These are phyloP conservation scores for Pleurotus salmoneostramineus DNA, from an alignment of 768 basidiomycete species.

Conservation along the genomic window DNA sequence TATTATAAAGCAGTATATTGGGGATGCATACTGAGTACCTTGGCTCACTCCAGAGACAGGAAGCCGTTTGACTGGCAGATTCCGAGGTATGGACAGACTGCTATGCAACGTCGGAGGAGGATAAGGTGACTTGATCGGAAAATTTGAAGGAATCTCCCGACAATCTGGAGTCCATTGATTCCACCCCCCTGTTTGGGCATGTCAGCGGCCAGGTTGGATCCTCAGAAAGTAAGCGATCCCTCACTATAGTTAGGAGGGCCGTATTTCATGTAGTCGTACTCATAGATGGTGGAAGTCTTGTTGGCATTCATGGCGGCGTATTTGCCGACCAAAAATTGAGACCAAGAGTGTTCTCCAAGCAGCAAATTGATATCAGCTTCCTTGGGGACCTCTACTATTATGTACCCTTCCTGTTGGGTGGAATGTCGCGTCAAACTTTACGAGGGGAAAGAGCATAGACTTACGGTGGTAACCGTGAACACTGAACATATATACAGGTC, in stretches of 20 bases:
- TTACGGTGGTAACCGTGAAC: constrained; percentile 1
- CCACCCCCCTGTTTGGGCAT: not conserved
- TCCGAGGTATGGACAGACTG: not conserved
- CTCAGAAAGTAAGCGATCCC: not conserved
- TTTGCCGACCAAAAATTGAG: not conserved
- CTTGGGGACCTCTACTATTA: constrained; percentile 2
- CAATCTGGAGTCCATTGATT: not conserved
- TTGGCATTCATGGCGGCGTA: not conserved
- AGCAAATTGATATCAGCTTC: not conserved
- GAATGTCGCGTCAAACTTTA: not conserved
- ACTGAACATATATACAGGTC: not conserved
- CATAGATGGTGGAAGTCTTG: constrained; percentile 2
- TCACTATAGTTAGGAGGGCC: not conserved
- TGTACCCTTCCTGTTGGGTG: not conserved
- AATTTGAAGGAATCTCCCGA: not conserved
- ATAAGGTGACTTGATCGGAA: constrained; percentile 4
- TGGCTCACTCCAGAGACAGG: not conserved
- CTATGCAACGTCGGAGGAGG: not conserved
- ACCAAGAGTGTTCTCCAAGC: constrained; percentile 1
- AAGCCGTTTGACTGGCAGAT: not conserved
- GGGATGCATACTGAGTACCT: not conserved
- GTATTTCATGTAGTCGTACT: not conserved
- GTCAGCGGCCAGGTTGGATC: not conserved
- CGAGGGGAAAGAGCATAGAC: not conserved
- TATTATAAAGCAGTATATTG: not conserved